A percentile compares a stretch with the other conserved stretches of the same genome.
phyloP scores from a whole-genome alignment of 345 rosid species.

The thale cress (Arabidopsis thaliana) region DNA sequence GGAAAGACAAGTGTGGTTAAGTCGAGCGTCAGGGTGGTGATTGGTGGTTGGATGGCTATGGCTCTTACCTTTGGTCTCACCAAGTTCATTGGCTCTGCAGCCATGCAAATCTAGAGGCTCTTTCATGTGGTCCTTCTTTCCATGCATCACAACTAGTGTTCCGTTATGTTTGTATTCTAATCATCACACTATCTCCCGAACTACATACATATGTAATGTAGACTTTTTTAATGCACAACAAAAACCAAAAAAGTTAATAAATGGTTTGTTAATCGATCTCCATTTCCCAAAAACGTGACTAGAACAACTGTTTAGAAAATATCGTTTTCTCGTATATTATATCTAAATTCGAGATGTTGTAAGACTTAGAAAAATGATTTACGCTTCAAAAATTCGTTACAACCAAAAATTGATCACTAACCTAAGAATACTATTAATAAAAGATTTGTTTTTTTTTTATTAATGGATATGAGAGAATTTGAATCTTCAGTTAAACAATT shows the following conservation, averaged over 20 bases:
- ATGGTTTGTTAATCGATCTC: conserved; percentile 3
- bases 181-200: not conserved
- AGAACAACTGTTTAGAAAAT: not conserved
- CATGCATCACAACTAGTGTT: conserved; percentile 10
- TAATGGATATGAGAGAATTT: too few relatives aligned
- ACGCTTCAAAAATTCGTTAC: too few relatives aligned
- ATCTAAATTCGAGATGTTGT: not conserved
- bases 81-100: conserved; percentile 55
- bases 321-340: not conserved
- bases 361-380: not conserved
- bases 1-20: conserved; percentile 58
- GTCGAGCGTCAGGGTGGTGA: conserved; percentile 59
- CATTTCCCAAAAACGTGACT: not conserved
- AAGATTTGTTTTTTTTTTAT: too few relatives aligned
- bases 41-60: conserved; percentile 82
- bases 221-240: conserved; percentile 21
- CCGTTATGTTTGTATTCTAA: conserved; percentile 16
- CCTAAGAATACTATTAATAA: too few relatives aligned
- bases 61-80: conserved; percentile 74
- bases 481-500: too few relatives aligned
- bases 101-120: conserved; percentile 37
- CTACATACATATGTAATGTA: conserved; percentile 19
- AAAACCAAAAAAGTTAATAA: conserved; percentile 25
- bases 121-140: not conserved
- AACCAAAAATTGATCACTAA: too few relatives aligned